These are phyloP conservation scores for Fusarium subglutinans DNA, from an alignment of 2,329 filamentous ascomycete genomes.

Conservation along the genomic window DNA sequence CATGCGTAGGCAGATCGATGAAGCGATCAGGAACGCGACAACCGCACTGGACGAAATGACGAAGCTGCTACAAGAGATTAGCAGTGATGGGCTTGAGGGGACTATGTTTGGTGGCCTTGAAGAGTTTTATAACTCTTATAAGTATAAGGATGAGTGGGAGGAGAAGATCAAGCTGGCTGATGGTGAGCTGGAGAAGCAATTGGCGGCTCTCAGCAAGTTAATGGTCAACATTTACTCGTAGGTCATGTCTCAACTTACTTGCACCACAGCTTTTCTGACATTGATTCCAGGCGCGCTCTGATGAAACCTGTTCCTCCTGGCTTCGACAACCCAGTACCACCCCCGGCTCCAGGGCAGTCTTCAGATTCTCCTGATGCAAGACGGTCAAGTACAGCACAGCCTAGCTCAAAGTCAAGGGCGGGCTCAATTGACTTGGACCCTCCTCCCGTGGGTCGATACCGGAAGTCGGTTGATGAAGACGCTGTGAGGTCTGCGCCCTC, in stretches of 20 bases:
- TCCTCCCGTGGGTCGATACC: constrained; percentile 10
- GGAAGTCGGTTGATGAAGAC: neutral
- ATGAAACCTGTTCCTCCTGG: constrained; percentile 42
- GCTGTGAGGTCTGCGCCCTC: neutral
- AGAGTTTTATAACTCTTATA: constrained; percentile 48
- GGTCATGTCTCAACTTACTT: neutral
- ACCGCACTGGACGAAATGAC: constrained; percentile 44
- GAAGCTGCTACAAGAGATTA: constrained; percentile 43
- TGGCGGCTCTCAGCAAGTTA: constrained; percentile 40
- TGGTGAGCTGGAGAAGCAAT: constrained; percentile 42
- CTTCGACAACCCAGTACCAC: constrained; percentile 15
- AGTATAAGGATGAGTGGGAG: constrained; percentile 46
- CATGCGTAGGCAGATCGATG: constrained; percentile 45
- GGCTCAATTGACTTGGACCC: constrained; percentile 19
- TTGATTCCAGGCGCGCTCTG: constrained; percentile 36
- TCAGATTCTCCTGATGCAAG: neutral
- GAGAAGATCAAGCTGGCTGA: constrained; percentile 46
- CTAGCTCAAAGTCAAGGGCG: neutral
- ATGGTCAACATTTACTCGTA: constrained; percentile 50
- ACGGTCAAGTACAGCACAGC: neutral
- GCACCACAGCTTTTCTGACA: neutral
- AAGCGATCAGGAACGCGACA: constrained; percentile 40
- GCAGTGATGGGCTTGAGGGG: constrained; percentile 36
- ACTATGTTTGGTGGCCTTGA: constrained; percentile 36
- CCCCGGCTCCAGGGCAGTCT: constrained; percentile 15